Evolutionary conservation across 2,329 filamentous ascomycete genomes (phyloP).

Genomic region (Colletotrichum sp.): DNA sequence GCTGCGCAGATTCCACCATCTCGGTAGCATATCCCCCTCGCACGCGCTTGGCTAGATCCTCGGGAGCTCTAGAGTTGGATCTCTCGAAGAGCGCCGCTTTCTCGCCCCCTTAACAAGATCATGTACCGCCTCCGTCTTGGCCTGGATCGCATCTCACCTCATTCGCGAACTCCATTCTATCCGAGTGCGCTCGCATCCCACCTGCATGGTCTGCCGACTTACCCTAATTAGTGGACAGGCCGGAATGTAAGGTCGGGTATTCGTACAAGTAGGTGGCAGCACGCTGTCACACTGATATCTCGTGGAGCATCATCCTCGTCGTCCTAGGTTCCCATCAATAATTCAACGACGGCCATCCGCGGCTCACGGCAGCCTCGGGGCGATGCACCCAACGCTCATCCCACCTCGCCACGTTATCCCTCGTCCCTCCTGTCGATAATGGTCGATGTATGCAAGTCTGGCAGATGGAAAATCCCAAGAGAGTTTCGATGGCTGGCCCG

Average conservation of each 20-base stretch:
- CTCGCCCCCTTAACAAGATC: background rate
- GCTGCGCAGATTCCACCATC: background rate
- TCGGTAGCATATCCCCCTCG: background rate
- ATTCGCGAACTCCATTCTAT: background rate
- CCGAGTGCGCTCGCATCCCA: background rate
- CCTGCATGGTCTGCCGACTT: background rate
- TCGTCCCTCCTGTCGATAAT: background rate
- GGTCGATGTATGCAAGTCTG: constrained; percentile 4
- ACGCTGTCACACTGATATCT: background rate
- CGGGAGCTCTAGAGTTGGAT: background rate
- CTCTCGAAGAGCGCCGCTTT: background rate
- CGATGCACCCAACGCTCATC: background rate
- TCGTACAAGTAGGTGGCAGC: background rate
- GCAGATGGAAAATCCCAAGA: background rate
- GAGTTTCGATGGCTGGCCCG: constrained; percentile 13
- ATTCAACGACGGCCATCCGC: background rate
- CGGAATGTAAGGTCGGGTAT: background rate
- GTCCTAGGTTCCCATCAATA: background rate
- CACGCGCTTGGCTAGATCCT: background rate
- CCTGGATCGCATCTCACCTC: background rate
- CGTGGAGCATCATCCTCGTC: background rate
- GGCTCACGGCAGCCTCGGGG: background rate
- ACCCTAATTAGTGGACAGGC: background rate
- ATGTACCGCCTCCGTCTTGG: background rate
- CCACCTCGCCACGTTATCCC: background rate